These are phyloP conservation scores for Trichosanthes truncata DNA, from an alignment of 306 rosid species.

Conservation along the genomic window DNA sequence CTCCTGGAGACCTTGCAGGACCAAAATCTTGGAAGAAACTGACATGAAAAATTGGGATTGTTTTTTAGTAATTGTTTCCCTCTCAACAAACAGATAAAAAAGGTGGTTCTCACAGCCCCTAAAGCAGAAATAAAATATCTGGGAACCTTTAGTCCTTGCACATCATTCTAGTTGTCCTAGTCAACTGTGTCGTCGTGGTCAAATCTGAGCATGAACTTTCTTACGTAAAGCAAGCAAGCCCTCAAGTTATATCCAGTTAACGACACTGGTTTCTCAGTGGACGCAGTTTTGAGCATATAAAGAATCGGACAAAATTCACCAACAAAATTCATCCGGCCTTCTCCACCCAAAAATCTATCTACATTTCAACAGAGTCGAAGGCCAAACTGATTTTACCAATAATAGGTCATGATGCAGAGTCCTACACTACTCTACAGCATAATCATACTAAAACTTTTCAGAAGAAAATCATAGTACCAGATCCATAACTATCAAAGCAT, in stretches of 20 bases:
- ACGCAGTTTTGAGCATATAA: neutral
- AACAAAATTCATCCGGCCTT: neutral
- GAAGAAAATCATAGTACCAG: neutral
- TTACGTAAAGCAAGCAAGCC: neutral
- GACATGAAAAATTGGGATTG: neutral
- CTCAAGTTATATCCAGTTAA: neutral
- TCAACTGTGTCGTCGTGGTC: neutral
- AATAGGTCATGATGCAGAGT: neutral
- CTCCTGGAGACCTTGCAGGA: neutral
- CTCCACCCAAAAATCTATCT: neutral
- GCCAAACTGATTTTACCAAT: neutral
- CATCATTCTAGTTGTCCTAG: neutral
- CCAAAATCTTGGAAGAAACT: neutral
- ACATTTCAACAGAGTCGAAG: neutral
- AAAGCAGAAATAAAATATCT: neutral
- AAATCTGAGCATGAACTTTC: neutral
- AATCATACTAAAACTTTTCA: neutral
- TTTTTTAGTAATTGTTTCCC: neutral
- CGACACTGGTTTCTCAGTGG: neutral
- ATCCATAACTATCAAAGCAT: neutral
- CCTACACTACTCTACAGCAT: neutral
- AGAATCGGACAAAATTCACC: neutral
- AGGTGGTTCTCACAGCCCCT: neutral
- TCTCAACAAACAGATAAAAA: neutral
- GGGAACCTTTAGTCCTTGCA: neutral